Evolutionary conservation across 371 early-diverging fungal genomes (phyloP).

Genomic region (Mortierella sp.): DNA sequence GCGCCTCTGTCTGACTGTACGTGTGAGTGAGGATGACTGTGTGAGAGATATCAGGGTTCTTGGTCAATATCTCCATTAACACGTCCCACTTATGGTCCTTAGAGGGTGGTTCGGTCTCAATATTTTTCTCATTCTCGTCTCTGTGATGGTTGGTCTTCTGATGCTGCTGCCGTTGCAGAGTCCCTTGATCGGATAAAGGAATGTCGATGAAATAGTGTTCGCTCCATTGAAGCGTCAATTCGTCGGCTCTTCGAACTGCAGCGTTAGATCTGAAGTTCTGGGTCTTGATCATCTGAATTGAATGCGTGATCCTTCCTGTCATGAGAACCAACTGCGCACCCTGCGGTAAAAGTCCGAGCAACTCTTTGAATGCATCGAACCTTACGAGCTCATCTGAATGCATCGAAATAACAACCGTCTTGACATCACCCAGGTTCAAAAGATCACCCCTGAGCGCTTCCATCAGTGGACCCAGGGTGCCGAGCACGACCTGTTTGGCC

Average conservation of each 20-base stretch:
- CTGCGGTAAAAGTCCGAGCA: slow-evolving; percentile 25
- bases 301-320: slow-evolving; percentile 34
- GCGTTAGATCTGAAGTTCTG: slow-evolving; percentile 29
- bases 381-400: slow-evolving; percentile 29
- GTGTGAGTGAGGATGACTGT: slow-evolving; percentile 43
- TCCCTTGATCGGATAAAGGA: background rate
- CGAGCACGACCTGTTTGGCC: slow-evolving; percentile 38
- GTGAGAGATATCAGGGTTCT: slow-evolving; percentile 41
- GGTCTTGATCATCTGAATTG: slow-evolving; percentile 27
- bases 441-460: slow-evolving; percentile 22
- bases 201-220: slow-evolving; percentile 35
- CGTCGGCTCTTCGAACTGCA: slow-evolving; percentile 40
- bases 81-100: slow-evolving; percentile 38
- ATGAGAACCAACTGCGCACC: slow-evolving; percentile 37
- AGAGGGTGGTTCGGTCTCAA: background rate
- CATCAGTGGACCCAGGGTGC: slow-evolving; percentile 41
- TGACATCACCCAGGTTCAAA: slow-evolving; percentile 26
- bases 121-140: background rate
- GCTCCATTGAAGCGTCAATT: slow-evolving; percentile 49
- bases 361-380: slow-evolving; percentile 40
- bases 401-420: slow-evolving; percentile 44
- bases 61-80: slow-evolving; percentile 28
- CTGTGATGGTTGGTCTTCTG: background rate
- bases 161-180: background rate
- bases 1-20: slow-evolving; percentile 33